Conservation (phyloP, 805 yeast genomes). For the Wickerhamiella qilinensis region DNA sequence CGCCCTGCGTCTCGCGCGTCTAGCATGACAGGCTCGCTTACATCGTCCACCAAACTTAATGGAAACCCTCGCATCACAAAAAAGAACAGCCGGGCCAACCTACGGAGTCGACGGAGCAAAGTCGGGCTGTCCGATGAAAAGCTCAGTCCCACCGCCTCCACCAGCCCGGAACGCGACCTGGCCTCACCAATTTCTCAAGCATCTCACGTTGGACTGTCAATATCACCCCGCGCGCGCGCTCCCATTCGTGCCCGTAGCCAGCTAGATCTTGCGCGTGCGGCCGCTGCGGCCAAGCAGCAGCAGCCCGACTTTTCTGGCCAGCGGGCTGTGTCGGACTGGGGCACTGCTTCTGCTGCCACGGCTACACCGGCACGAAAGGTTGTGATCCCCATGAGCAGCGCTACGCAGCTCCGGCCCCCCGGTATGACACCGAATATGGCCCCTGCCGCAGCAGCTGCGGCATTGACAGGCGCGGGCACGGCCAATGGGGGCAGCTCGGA, state of each 20-base stretch:
- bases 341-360: not conserved
- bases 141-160: not conserved
- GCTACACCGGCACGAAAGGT: not conserved
- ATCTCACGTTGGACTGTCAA: not conserved
- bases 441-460: conserved; percentile 7
- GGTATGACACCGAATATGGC: not conserved
- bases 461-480: not conserved
- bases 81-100: conserved; percentile 2
- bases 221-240: not conserved
- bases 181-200: not conserved
- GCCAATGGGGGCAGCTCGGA: not conserved
- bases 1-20: not conserved
- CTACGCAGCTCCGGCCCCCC: not conserved
- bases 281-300: not conserved
- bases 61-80: conserved; percentile 3
- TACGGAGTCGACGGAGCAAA: conserved; percentile 3
- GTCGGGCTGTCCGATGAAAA: conserved; percentile 1
- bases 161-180: not conserved
- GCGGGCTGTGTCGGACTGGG: not conserved
- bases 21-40: not conserved
- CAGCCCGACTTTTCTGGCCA: not conserved
- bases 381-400: not conserved
- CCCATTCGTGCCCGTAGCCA: not conserved
- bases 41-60: not conserved
- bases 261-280: not conserved